phyloP scores from a whole-genome alignment of 2,329 filamentous ascomycete species.

The Emergomyces orientalis region DNA sequence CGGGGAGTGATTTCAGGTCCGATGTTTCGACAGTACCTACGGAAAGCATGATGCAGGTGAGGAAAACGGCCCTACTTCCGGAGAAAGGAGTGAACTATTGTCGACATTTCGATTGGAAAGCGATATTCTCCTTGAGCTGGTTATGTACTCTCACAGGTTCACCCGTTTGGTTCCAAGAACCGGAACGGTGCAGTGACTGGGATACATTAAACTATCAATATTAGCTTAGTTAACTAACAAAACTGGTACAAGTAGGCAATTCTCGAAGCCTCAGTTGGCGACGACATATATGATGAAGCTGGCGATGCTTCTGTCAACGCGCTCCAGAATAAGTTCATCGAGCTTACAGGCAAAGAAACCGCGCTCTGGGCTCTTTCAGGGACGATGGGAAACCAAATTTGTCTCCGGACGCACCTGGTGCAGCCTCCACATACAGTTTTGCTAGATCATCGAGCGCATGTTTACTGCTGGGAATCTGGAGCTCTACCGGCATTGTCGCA shows the following conservation, averaged over 20 bases:
- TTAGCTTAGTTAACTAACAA: not conserved
- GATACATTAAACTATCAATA: not conserved
- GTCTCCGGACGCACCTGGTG: constrained; percentile 25
- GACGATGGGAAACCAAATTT: constrained; percentile 36
- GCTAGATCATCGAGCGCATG: constrained; percentile 27
- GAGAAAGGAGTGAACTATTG: not conserved
- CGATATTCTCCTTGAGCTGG: not conserved
- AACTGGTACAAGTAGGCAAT: constrained; percentile 18
- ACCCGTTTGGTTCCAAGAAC: not conserved
- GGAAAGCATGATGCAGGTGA: constrained; percentile 22
- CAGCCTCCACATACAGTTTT: constrained; percentile 30
- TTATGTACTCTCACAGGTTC: not conserved
- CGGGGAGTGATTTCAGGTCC: constrained; percentile 21
- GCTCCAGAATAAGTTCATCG: constrained; percentile 25
- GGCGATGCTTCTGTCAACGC: constrained; percentile 21
- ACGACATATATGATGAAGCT: constrained; percentile 29
- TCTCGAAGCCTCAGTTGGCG: constrained; percentile 25
- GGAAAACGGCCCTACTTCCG: not conserved
- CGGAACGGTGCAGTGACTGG: not conserved
- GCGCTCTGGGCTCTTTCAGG: constrained; percentile 28
- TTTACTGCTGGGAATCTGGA: constrained; percentile 26
- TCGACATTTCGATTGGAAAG: not conserved
- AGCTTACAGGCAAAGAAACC: constrained; percentile 27
- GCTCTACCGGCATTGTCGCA: constrained; percentile 26
- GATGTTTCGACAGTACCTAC: constrained; percentile 24